These are phyloP conservation scores for Quercus aquifolioides DNA, from an alignment of 306 rosid genomes.

Conservation along the genomic window DNA sequence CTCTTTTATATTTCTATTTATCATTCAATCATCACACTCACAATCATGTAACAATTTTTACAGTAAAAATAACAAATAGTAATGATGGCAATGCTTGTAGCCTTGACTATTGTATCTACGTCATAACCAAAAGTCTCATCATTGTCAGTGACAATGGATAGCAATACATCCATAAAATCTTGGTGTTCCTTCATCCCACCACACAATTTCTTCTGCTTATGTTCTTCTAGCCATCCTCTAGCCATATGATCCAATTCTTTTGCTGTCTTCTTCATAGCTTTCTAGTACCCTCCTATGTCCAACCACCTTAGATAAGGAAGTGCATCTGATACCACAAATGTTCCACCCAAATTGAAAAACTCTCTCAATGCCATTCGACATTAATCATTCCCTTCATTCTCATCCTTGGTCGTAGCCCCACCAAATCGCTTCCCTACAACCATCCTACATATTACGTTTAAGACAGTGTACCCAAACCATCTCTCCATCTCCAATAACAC, in stretches of 20 bases:
- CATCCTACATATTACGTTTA: slow-evolving; percentile 15
- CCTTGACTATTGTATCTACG: slow-evolving; percentile 10
- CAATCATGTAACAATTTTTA: too few relatives aligned
- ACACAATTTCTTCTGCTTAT: neutral
- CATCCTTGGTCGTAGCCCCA: neutral
- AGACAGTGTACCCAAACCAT: slow-evolving; percentile 25
- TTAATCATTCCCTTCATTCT: slow-evolving; percentile 7
- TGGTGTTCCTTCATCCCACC: neutral
- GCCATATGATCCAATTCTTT: slow-evolving; percentile 20
- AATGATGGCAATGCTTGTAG: neutral
- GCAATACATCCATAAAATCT: slow-evolving; percentile 33
- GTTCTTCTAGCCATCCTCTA: slow-evolving; percentile 25
- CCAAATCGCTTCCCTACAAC: slow-evolving; percentile 28
- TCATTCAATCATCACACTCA: too few relatives aligned
- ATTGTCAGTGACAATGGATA: neutral
- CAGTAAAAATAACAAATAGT: too few relatives aligned
- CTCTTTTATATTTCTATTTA: too few relatives aligned
- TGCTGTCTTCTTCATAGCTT: neutral
- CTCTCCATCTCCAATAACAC: slow-evolving; percentile 19
- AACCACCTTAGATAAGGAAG: slow-evolving; percentile 43
- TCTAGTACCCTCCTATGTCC: slow-evolving; percentile 35
- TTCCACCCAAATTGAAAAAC: neutral
- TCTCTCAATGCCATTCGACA: slow-evolving; percentile 4
- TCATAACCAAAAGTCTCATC: slow-evolving; percentile 8
- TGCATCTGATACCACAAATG: slow-evolving; percentile 15